A percentile compares a stretch with the other conserved stretches of the same genome.
Conservation (phyloP, 1,284 basidiomycete species). For the Naganishia cerealis region DNA sequence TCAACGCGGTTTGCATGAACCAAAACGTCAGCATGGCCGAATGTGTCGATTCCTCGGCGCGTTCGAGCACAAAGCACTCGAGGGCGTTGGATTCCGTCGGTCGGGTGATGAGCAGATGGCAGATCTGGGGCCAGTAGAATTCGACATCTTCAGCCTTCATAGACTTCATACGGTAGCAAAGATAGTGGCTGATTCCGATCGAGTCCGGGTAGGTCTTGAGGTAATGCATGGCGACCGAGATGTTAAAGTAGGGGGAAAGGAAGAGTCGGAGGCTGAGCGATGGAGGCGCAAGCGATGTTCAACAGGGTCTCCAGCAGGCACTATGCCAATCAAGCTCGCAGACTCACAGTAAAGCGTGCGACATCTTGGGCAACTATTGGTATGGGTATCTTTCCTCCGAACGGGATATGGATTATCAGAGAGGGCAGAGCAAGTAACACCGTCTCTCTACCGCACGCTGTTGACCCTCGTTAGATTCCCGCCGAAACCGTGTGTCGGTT, state of each 20-base stretch:
- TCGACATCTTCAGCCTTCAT: constrained; percentile 77
- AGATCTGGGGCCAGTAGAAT: constrained; percentile 96
- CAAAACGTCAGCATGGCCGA: constrained; percentile 93
- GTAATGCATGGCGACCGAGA: constrained; percentile 86
- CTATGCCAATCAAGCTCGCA: background rate
- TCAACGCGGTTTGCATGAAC: constrained; percentile 95
- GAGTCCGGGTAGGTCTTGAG: constrained; percentile 84
- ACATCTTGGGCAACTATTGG: constrained; percentile 37
- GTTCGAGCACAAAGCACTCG: constrained; percentile 84
- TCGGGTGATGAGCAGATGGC: constrained; percentile 85
- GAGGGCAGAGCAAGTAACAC: too few relatives aligned
- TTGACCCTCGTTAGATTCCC: too few relatives aligned
- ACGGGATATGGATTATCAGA: background rate
- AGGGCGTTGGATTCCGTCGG: constrained; percentile 85
- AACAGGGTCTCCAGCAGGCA: background rate
- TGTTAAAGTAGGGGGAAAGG: constrained; percentile 85
- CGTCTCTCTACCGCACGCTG: too few relatives aligned
- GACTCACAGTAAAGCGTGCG: constrained; percentile 44
- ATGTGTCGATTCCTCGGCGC: constrained; percentile 84
- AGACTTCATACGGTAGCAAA: constrained; percentile 76
- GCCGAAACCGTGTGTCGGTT: too few relatives aligned
- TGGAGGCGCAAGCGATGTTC: background rate
- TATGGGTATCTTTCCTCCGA: background rate
- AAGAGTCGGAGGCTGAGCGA: constrained; percentile 69
- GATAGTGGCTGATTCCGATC: constrained; percentile 93